Base-by-base conservation (phyloP, 441 rosid genomes). In the Raphanus hybrid region DNA sequence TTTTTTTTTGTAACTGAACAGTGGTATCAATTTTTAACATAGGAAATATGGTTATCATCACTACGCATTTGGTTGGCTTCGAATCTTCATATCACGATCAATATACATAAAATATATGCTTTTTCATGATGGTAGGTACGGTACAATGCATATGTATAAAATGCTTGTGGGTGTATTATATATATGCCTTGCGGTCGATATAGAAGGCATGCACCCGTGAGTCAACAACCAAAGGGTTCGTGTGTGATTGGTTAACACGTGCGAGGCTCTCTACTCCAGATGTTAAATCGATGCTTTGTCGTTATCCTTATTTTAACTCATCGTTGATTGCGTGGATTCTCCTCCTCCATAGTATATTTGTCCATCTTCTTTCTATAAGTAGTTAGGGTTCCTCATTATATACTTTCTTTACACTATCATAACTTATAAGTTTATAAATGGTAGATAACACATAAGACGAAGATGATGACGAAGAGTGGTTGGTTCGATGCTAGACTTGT, bases 401-500 rank as follows among this genome's bases (percentile, higher is more conserved):
- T 41, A 6, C 43, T 10, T 10, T 34, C 55, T 8, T 8, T 60
- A 1, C 23, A 48, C n/a, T 10, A 20, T 39, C 8, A 11, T 43
- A 43, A 50, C 60, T 67, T 64, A n/a, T 45, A 67, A 67, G 26
- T 23, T 23, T 23, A 23, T 23, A 23, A 1, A 23, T 23, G 26
- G 26, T 23, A 23, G 26, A 23, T 23, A 23, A 23, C 26, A 23
- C 26, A 23, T 23, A 54, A 67, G 41, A 48, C 3, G 70, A 35
- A 39, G 69, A 71, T 58, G 77, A 66, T 43, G 50, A 61, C 26
- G 15, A 71, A 78, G 55, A 73, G 77, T 72, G 14, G 4, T 78
- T 78, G 73, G 67, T 72, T 78, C 81, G 69, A 72, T 78, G 81
- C 77, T 78, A 72, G 58, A n/a, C 77, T 78, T 78, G 27, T 67